Conservation (phyloP, 78 protist genomes). For the Capsaspora owczarzaki region DNA sequence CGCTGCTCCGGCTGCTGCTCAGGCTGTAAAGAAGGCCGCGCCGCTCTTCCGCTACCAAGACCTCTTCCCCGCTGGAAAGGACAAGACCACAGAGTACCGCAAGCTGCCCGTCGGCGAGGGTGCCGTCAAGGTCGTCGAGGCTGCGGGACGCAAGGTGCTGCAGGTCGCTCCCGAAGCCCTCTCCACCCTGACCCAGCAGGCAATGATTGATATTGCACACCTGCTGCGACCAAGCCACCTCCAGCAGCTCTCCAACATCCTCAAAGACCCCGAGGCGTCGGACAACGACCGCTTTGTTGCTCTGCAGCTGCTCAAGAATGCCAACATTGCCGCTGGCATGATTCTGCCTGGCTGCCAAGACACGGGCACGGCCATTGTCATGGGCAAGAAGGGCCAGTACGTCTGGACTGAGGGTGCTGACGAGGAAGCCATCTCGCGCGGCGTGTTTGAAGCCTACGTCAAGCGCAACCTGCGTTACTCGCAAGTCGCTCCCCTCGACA, state of each 20-base stretch:
- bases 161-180: conserved; percentile 60
- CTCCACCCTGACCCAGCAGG: conserved; percentile 35
- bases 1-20: too few species aligned
- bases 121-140: not conserved
- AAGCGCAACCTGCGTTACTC: conserved; percentile 70
- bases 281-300: conserved; percentile 78
- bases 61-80: not conserved
- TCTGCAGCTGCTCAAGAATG: conserved; percentile 70
- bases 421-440: conserved; percentile 57
- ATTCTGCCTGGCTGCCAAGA: conserved; percentile 71
- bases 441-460: conserved; percentile 71
- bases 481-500: conserved; percentile 72
- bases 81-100: not conserved
- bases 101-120: not conserved
- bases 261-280: conserved; percentile 66
- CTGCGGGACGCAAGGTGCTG: not conserved
- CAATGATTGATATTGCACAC: conserved; percentile 65
- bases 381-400: conserved; percentile 57
- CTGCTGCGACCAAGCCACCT: conserved; percentile 62
- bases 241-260: conserved; percentile 45
- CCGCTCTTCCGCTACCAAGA: not conserved
- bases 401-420: conserved; percentile 67
- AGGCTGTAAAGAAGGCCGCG: too few species aligned
- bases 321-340: conserved; percentile 59
- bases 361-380: conserved; percentile 66